Conservation (phyloP, 2,329 filamentous ascomycete species). For the Ophiostoma tasmaniense region DNA sequence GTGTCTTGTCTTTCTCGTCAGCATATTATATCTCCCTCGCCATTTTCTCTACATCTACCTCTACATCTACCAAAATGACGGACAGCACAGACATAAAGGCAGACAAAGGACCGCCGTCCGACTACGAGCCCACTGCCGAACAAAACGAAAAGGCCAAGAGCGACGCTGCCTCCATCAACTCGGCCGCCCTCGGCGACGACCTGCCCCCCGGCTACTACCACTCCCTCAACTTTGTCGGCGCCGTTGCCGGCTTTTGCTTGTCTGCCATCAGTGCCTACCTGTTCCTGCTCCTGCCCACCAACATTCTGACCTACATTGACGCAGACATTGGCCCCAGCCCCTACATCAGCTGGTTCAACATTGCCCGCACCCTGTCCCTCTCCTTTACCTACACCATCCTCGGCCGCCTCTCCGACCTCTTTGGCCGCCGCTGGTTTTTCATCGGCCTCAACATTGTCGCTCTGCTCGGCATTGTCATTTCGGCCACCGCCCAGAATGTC, state of each 20-base stretch:
- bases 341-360: slow-evolving; percentile 31
- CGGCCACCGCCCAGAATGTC: slow-evolving; percentile 29
- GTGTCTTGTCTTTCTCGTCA: neutral
- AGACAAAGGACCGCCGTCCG: neutral
- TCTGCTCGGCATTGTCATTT: slow-evolving; percentile 15
- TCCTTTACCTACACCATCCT: slow-evolving; percentile 31
- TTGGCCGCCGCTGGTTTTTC: slow-evolving; percentile 34
- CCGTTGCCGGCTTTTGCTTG: slow-evolving; percentile 30
- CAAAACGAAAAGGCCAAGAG: neutral
- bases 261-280: slow-evolving; percentile 32
- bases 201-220: slow-evolving; percentile 32
- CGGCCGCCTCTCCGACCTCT: slow-evolving; percentile 33
- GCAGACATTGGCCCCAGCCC: slow-evolving; percentile 26
- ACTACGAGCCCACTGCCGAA: neutral
- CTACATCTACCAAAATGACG: neutral
- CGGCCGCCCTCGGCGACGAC: slow-evolving; percentile 29
- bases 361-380: slow-evolving; percentile 29
- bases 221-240: slow-evolving; percentile 29
- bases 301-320: slow-evolving; percentile 27
- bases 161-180: slow-evolving; percentile 26
- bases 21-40: neutral
- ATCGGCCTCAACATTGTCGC: slow-evolving; percentile 32
- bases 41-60: too few relatives aligned
- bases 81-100: neutral
- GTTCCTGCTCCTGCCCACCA: slow-evolving; percentile 32